Percentiles rank a stretch among this genome's conserved stretches.
phyloP scores from a whole-genome alignment of 2,329 filamentous ascomycete genomes.

The Lasiodiplodia gonubiensis region DNA sequence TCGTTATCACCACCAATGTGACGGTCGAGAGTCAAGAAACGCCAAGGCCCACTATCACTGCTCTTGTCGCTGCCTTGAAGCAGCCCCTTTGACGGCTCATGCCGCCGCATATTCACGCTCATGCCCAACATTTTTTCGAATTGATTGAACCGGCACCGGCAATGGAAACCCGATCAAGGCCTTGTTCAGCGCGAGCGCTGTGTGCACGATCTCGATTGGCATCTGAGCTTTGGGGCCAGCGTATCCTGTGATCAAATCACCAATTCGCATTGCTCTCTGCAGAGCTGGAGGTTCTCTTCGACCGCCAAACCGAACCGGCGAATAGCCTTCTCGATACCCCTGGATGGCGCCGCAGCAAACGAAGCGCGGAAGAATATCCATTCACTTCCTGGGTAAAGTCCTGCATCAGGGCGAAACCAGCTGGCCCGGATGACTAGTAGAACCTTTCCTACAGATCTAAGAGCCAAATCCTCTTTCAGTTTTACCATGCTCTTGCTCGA shows the following conservation, averaged over 20 bases:
- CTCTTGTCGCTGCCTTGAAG: not conserved
- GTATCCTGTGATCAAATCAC: too few relatives aligned
- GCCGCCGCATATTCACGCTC: not conserved
- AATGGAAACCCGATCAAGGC: too few relatives aligned
- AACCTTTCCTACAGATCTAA: conserved; percentile 73
- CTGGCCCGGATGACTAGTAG: conserved; percentile 83
- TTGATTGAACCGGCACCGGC: too few relatives aligned
- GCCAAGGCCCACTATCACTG: not conserved
- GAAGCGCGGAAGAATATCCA: conserved; percentile 78
- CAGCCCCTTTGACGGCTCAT: not conserved
- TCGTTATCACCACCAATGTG: too few relatives aligned
- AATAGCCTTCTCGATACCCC: conserved; percentile 58
- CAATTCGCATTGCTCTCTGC: not conserved
- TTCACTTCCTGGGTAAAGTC: conserved; percentile 41
- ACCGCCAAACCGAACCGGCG: conserved; percentile 75
- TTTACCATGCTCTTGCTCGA: conserved; percentile 57
- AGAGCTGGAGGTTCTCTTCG: conserved; percentile 62
- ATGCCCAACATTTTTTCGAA: too few relatives aligned
- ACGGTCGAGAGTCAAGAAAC: not conserved
- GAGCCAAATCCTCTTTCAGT: conserved; percentile 87
- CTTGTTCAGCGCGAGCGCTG: too few relatives aligned
- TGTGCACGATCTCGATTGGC: too few relatives aligned
- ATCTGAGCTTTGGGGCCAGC: too few relatives aligned
- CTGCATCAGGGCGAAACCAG: conserved; percentile 84
- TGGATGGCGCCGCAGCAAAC: conserved; percentile 74